Percentiles rank a stretch among this genome's conserved stretches.
These are phyloP conservation scores for Xylaria scruposa DNA, from an alignment of 495 filamentous ascomycete genomes.

Conservation along the genomic window DNA sequence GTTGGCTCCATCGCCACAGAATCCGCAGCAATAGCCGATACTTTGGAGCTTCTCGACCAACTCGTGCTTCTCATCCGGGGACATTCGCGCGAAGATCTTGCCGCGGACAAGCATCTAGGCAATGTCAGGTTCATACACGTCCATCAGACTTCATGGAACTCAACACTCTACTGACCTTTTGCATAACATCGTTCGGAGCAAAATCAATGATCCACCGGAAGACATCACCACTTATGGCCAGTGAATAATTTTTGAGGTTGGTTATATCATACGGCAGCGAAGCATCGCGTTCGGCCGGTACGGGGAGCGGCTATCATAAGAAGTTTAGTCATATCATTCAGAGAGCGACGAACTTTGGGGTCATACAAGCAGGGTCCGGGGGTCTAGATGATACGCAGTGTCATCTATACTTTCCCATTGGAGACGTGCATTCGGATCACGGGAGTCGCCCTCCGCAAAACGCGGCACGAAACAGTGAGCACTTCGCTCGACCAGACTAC, in stretches of 20 bases:
- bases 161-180: conserved; percentile 57
- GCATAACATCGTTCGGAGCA: conserved; percentile 76
- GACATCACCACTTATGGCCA: conserved; percentile 90
- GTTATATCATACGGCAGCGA: conserved; percentile 84
- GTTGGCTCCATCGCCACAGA: conserved; percentile 98
- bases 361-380: conserved; percentile 71
- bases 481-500: conserved; percentile 76
- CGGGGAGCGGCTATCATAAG: conserved; percentile 66
- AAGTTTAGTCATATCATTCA: conserved; percentile 36
- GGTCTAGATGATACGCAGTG: conserved; percentile 73
- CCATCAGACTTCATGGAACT: background rate
- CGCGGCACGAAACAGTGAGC: conserved; percentile 93
- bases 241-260: conserved; percentile 79
- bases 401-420: conserved; percentile 95
- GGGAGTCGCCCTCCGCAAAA: conserved; percentile 74
- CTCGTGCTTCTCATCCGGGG: conserved; percentile 98
- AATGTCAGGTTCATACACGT: conserved; percentile 30
- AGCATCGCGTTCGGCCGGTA: conserved; percentile 71
- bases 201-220: conserved; percentile 97
- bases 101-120: conserved; percentile 82
- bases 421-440: conserved; percentile 71
- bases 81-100: conserved; percentile 98
- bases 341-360: background rate
- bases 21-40: conserved; percentile 93
- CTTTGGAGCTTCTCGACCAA: conserved; percentile 96